These are phyloP conservation scores for Torrubiellomyces zombiae DNA, from an alignment of 2,329 filamentous ascomycete genomes.

Conservation along the genomic window DNA sequence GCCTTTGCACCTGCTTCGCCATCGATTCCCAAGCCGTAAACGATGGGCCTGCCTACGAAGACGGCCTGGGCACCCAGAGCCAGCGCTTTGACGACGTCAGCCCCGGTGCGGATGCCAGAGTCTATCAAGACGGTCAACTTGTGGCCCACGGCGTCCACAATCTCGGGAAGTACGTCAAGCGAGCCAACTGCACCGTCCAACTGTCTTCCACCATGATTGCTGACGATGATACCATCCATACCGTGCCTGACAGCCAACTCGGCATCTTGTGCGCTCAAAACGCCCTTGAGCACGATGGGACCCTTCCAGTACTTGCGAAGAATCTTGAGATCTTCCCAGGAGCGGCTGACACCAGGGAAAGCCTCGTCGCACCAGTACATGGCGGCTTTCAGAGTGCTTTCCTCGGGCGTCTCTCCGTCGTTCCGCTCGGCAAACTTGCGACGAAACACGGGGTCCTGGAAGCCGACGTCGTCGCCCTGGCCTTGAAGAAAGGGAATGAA, in stretches of 20 bases:
- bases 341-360: slow-evolving; percentile 28
- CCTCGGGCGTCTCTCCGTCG: slow-evolving; percentile 28
- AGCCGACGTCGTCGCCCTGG: slow-evolving; percentile 42
- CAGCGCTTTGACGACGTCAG: slow-evolving; percentile 23
- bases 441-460: slow-evolving; percentile 48
- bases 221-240: slow-evolving; percentile 22
- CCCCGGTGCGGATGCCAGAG: slow-evolving; percentile 21
- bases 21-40: slow-evolving; percentile 18
- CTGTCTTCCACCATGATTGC: slow-evolving; percentile 26
- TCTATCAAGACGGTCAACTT: slow-evolving; percentile 38
- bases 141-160: slow-evolving; percentile 37
- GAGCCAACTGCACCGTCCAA: slow-evolving; percentile 25
- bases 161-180: slow-evolving; percentile 33
- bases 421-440: slow-evolving; percentile 14
- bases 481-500: slow-evolving; percentile 44
- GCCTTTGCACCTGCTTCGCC: slow-evolving; percentile 35
- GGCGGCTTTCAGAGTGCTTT: slow-evolving; percentile 31
- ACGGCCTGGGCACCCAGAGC: slow-evolving; percentile 23
- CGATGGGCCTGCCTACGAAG: slow-evolving; percentile 24
- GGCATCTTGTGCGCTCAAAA: slow-evolving; percentile 23
- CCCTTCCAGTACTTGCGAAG: slow-evolving; percentile 45
- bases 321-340: slow-evolving; percentile 45
- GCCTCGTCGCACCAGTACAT: slow-evolving; percentile 33
- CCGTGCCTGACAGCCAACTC: slow-evolving; percentile 18
- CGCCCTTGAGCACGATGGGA: slow-evolving; percentile 24